Conservation (phyloP, 805 yeast species). For the Candida sphagnicola region DNA sequence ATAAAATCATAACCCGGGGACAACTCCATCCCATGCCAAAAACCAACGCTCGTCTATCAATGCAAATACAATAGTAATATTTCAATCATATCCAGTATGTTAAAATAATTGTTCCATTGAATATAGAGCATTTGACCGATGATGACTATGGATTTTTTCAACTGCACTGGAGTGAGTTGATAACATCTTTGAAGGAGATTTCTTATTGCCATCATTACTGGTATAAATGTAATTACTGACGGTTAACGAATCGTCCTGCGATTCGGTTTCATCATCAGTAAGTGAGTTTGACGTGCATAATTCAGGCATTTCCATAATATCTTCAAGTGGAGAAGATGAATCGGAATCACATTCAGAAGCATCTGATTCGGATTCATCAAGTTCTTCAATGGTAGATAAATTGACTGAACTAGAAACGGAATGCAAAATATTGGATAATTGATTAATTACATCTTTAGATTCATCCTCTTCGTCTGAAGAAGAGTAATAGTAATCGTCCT, state of each 20-base stretch:
- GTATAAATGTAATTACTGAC: neutral
- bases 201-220: neutral
- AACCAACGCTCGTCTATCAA: neutral
- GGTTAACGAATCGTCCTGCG: neutral
- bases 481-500: constrained; percentile 1
- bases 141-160: neutral
- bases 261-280: constrained; percentile 6
- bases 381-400: neutral
- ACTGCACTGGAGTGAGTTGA: neutral
- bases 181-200: neutral
- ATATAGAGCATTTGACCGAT: neutral
- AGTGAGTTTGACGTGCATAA: constrained; percentile 5
- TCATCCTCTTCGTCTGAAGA: neutral
- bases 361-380: neutral
- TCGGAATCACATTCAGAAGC: neutral
- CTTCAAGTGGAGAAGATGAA: neutral
- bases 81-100: neutral
- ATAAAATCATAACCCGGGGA: neutral
- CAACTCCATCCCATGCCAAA: neutral
- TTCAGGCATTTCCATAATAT: constrained; percentile 7
- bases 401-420: neutral
- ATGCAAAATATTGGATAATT: neutral
- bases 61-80: no score
- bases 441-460: neutral
- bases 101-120: constrained; percentile 1